phyloP scores from a whole-genome alignment of 2,329 filamentous ascomycete genomes.

The Keithomyces neogunnii region DNA sequence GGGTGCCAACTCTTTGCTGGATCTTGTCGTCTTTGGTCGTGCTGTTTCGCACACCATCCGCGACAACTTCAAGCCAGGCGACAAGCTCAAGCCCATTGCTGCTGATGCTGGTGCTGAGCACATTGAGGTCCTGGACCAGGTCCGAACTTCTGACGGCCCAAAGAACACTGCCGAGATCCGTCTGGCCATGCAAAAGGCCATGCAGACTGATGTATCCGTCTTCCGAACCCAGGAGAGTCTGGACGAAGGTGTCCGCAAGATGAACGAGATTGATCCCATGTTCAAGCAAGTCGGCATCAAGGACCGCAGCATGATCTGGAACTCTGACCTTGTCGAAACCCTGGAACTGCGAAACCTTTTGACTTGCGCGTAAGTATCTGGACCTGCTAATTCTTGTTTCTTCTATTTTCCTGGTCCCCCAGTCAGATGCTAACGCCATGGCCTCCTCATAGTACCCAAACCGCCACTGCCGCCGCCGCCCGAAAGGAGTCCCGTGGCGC shows the following conservation, averaged over 20 bases:
- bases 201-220: slow-evolving; percentile 95
- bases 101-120: slow-evolving; percentile 84
- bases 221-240: slow-evolving; percentile 93
- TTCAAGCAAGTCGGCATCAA: slow-evolving; percentile 86
- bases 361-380: slow-evolving; percentile 79
- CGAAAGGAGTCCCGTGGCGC: slow-evolving; percentile 96
- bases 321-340: slow-evolving; percentile 93
- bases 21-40: slow-evolving; percentile 95
- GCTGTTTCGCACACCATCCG: slow-evolving; percentile 96
- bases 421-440: neutral
- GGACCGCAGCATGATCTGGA: slow-evolving; percentile 99
- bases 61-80: slow-evolving; percentile 81
- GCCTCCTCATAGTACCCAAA: slow-evolving; percentile 59
- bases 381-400: neutral
- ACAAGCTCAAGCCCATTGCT: slow-evolving; percentile 68
- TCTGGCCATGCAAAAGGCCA: slow-evolving; percentile 91
- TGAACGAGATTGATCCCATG: slow-evolving; percentile 71
- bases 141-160: slow-evolving; percentile 75
- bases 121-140: slow-evolving; percentile 76
- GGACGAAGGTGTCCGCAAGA: slow-evolving; percentile 86
- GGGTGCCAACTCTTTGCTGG: slow-evolving; percentile 94
- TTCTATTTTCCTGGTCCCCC: neutral
- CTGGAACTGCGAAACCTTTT: slow-evolving; percentile 91
- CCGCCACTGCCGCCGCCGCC: slow-evolving; percentile 80
- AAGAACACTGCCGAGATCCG: slow-evolving; percentile 86